phyloP scores from a whole-genome alignment of 495 filamentous ascomycete genomes.

The Penicillium longicatenatum region DNA sequence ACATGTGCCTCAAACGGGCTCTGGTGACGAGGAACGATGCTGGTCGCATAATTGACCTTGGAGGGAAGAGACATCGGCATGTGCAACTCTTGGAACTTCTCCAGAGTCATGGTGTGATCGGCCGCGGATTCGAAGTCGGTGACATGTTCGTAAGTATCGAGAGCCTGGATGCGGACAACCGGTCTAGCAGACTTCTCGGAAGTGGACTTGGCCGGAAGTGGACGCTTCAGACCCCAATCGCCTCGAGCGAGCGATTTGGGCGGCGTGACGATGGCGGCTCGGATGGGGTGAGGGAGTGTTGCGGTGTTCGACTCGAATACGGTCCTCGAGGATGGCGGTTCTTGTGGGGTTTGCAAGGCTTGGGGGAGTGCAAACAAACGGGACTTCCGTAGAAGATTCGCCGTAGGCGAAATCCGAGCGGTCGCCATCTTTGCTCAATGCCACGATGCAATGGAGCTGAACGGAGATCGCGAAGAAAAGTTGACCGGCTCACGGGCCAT shows the following conservation, averaged over 20 bases:
- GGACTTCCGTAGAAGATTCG: constrained; percentile 63
- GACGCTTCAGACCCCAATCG: constrained; percentile 94
- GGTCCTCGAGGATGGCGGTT: constrained; percentile 40
- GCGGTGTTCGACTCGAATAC: constrained; percentile 61
- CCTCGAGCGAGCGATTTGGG: constrained; percentile 70
- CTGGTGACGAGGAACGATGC: constrained; percentile 35
- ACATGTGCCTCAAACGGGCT: constrained; percentile 53
- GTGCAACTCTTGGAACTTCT: constrained; percentile 84
- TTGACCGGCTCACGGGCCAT: constrained; percentile 31
- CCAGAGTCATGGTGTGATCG: constrained; percentile 77
- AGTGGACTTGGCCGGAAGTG: constrained; percentile 74
- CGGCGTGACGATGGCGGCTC: constrained; percentile 82
- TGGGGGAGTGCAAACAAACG: constrained; percentile 66
- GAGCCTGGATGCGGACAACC: constrained; percentile 64
- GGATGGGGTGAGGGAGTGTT: constrained; percentile 76
- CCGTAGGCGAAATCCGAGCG: constrained; percentile 58
- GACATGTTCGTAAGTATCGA: constrained; percentile 89
- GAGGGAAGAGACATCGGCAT: constrained; percentile 60
- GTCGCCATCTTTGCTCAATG: constrained; percentile 47
- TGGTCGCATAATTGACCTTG: constrained; percentile 34
- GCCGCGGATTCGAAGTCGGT: constrained; percentile 85
- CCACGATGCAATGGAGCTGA: constrained; percentile 23
- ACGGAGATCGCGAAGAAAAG: constrained; percentile 38
- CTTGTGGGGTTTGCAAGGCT: constrained; percentile 51
- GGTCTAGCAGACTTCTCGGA: constrained; percentile 66